Conservation (phyloP, 441 rosid genomes). For the Populus trichocarpa region DNA sequence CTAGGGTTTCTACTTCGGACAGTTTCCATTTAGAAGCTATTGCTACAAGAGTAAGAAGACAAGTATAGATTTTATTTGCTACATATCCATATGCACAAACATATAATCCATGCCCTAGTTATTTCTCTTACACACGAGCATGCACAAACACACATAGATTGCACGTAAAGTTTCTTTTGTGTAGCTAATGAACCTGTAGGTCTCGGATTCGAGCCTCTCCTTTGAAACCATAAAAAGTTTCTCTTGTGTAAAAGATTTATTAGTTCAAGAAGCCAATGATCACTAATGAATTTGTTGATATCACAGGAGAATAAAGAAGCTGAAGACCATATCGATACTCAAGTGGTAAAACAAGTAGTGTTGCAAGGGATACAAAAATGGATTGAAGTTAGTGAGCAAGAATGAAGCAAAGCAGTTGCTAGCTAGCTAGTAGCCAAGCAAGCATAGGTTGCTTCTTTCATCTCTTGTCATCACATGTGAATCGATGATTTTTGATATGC, state of each 20-base stretch:
- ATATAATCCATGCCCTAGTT: not conserved
- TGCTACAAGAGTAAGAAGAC: slow-evolving; percentile 15
- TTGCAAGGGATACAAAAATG: slow-evolving; percentile 45
- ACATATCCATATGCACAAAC: not conserved
- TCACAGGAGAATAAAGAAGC: slow-evolving; percentile 32
- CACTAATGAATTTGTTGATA: not conserved
- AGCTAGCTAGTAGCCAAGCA: not conserved
- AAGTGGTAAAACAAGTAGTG: slow-evolving; percentile 56
- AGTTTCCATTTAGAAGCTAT: slow-evolving; percentile 59
- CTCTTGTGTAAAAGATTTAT: no score
- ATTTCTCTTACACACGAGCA: not conserved
- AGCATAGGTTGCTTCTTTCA: not conserved
- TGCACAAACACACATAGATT: not conserved
- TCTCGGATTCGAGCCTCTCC: no score
- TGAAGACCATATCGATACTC: slow-evolving; percentile 41
- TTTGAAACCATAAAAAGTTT: no score
- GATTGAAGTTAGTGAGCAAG: slow-evolving; percentile 25
- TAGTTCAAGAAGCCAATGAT: not conserved
- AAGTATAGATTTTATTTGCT: not conserved
- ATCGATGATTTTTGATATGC: not conserved
- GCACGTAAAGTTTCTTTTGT: not conserved
- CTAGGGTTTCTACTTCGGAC: slow-evolving; percentile 74
- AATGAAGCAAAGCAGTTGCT: not conserved
- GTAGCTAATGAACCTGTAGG: no score
- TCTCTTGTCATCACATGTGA: not conserved